Evolutionary conservation across 78 protist genomes (phyloP), one percentile per base, ranked within the genome.

Genomic region (Polysphondylium violaceum): DNA sequence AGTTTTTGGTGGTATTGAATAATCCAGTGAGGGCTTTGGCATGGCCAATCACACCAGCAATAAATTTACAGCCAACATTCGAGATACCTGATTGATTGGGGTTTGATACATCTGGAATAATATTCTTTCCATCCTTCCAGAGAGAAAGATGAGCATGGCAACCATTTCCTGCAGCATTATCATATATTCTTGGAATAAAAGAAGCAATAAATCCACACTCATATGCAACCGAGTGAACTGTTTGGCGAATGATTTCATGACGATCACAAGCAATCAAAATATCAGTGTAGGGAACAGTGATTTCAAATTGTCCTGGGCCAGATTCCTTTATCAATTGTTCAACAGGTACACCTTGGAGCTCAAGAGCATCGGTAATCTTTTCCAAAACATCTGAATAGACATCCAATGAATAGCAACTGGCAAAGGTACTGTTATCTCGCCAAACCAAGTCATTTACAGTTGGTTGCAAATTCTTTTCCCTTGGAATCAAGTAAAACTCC

Each of bases 61-160:
- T 60, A 19, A 73, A 72, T 3, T 31, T 53, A 29, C 27, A 25
- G 11, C 21, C 11, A 1, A 1, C 0, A 16, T 14, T 9, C 16
- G 71, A 38, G 2, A 81, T 16, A 51, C 89, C 89, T 11, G 68
- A 36, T 21, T 29, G 31, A 23, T 35, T 35, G 16, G 7, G 21
- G 19, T 25, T 25, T 5, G 36, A 35, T 3, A 69, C 47, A n/a
- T 38, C 16, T 38, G 76, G 89, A 16, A 44, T 53, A 12, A 41
- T 16, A 35, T 68, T 81, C 3, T 21, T 1, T 35, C 6, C 27
- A 12, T 2, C 11, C 21, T 21, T 55, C 89, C 89, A 81, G 5
- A 81, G 56, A 14, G 89, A 81, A 1, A 81, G 40, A 55, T 81
- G 89, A 14, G 40, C 78, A 53, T 81, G 89, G 38, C 89, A 81